These are phyloP conservation scores for Ramularia endophylla DNA, from an alignment of 2,329 filamentous ascomycete genomes.

Conservation along the genomic window DNA sequence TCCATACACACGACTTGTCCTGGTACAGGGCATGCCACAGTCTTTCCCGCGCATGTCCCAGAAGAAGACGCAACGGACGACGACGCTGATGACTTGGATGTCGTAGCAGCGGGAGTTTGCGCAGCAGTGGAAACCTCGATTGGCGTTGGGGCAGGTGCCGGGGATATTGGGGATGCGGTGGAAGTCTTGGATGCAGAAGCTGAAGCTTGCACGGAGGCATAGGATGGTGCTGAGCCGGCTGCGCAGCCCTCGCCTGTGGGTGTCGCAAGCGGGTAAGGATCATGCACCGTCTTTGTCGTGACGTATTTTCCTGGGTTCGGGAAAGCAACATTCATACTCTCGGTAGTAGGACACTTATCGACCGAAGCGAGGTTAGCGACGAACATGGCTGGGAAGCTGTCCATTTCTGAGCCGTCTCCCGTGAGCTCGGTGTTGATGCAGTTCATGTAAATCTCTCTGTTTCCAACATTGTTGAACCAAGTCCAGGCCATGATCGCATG, in stretches of 20 bases:
- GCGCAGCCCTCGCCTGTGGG: constrained; percentile 20
- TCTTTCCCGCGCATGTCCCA: constrained; percentile 18
- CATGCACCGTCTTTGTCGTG: constrained; percentile 34
- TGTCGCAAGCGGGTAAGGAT: constrained; percentile 18
- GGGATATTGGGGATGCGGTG: constrained; percentile 5
- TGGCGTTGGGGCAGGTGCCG: constrained; percentile 2
- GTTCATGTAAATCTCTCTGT: constrained; percentile 98
- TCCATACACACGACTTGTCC: constrained; percentile 42
- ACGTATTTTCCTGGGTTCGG: constrained; percentile 59
- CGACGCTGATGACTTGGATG: constrained; percentile 2
- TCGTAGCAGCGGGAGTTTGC: constrained; percentile 1
- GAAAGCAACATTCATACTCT: constrained; percentile 57
- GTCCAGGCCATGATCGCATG: constrained; percentile 83
- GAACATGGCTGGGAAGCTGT: constrained; percentile 67
- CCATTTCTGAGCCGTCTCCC: constrained; percentile 50
- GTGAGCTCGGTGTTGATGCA: constrained; percentile 70
- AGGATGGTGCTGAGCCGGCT: constrained; percentile 1
- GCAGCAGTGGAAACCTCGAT: constrained; percentile 1
- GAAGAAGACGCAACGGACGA: constrained; percentile 1
- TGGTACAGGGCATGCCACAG: constrained; percentile 34
- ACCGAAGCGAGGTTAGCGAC: constrained; percentile 60
- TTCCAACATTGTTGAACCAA: constrained; percentile 70
- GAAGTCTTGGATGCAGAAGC: constrained; percentile 3
- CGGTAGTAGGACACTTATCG: constrained; percentile 47
- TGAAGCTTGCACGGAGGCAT: constrained; percentile 5